A percentile compares a stretch with the other conserved stretches of the same genome.
Evolutionary conservation across 805 yeast species (phyloP).

Genomic region (Kregervanrija fluxuum): DNA sequence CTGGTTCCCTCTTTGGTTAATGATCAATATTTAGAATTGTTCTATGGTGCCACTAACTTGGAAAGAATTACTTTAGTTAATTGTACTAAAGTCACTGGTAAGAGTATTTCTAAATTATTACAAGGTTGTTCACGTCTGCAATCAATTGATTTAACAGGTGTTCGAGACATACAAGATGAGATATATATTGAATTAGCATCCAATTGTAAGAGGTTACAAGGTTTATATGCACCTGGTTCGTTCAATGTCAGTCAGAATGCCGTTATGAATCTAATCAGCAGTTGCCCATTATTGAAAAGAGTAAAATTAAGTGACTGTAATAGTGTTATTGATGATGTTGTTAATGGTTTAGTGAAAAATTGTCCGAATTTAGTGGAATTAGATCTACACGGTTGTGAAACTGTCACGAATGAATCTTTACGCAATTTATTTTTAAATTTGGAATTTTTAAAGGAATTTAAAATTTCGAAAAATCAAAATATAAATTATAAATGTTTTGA

Average conservation of each 20-base stretch:
- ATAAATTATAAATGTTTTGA: conserved; percentile 62
- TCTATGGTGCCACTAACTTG: conserved; percentile 64
- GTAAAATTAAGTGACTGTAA: conserved; percentile 72
- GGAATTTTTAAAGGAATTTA: conserved; percentile 74
- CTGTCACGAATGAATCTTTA: conserved; percentile 60
- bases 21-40: conserved; percentile 53
- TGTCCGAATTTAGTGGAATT: conserved; percentile 84
- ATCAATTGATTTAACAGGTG: conserved; percentile 83
- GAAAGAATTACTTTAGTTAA: conserved; percentile 84
- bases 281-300: conserved; percentile 73
- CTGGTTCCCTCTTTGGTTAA: conserved; percentile 61
- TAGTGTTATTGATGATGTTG: conserved; percentile 55
- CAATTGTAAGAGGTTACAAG: conserved; percentile 74
- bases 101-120: conserved; percentile 55
- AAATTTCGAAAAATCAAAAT: conserved; percentile 65
- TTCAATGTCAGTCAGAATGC: conserved; percentile 61
- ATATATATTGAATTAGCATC: conserved; percentile 61
- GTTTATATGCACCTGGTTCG: conserved; percentile 84
- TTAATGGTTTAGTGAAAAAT: conserved; percentile 52
- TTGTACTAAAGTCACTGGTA: conserved; percentile 58
- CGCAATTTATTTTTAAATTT: conserved; percentile 50
- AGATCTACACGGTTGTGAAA: conserved; percentile 78
- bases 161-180: conserved; percentile 59
- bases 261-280: conserved; percentile 46
- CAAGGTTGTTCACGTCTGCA: conserved; percentile 63